Base-by-base conservation (phyloP, 2,329 filamentous ascomycete species). In the Lachnellula subtilissima region DNA sequence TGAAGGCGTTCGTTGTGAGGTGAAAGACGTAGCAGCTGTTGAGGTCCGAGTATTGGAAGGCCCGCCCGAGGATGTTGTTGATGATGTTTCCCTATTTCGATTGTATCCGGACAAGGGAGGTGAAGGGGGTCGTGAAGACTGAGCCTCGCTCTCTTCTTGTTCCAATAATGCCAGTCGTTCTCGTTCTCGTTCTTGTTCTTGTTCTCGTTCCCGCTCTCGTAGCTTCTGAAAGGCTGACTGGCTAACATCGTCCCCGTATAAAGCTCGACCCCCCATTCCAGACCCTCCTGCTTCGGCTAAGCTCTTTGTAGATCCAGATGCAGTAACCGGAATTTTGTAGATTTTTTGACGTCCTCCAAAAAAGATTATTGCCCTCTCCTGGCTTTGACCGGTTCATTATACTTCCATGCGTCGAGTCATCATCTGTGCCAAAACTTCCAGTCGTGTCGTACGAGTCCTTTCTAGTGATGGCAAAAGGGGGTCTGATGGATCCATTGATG, bases 311-410 rank as follows among this genome's bases (percentile, higher is more conserved):
- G 76, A 77, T 45, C 70, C 69, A 14, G 69, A 69, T 19, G 72
- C 71, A 25, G 78, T 78, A 3, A 76, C 77, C 0, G 88, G 79
- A 61, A 96, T 89, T 71, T 91, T 92, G 73, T 95, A 97, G 39
- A 97, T 87, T 75, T 97, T 97, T 71, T 97, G 94, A 46, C 94
- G 85, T 15, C 94, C 94, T 55, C 94, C 94, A 72, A 99, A 99
- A 99, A 55, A 99, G 73, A 64, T 89, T 88, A 69, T 97, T 99
- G 47, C 93, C 91, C 69, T 97, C 93, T 1, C 83, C 86, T 0
- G 90, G 91, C 64, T 92, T 87, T 7, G 87, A 78, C 51, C 94
- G 82, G 65, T 79, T 87, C 88, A 97, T 93, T n/a, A 97, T 80
- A 70, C 88, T 91, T 1, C 83, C 81, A 47, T 77, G 75, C 4